Conservation (phyloP, 2,329 filamentous ascomycete genomes). For the Pyrenochaeta sp. region DNA sequence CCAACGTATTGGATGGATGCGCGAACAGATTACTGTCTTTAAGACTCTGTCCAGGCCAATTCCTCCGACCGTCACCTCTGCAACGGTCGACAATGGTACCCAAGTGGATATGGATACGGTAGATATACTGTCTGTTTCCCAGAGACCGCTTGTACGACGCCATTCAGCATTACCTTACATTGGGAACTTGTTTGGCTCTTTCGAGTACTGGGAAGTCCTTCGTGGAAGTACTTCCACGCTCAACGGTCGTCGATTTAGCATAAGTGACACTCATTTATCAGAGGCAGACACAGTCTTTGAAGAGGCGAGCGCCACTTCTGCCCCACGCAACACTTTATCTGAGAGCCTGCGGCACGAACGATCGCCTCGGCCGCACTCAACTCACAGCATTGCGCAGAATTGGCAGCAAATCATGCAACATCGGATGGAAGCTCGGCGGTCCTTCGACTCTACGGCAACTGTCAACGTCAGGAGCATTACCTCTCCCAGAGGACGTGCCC, state of each 20-base stretch:
- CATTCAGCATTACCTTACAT: constrained; percentile 7
- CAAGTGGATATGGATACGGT: constrained; percentile 1
- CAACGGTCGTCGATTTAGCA: constrained; percentile 7
- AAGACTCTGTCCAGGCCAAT: constrained; percentile 8
- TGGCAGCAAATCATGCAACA: constrained; percentile 12
- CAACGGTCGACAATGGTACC: constrained; percentile 10
- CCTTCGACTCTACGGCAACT: constrained; percentile 10
- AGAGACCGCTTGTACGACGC: constrained; percentile 1
- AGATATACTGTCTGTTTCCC: neutral
- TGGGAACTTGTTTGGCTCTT: constrained; percentile 3
- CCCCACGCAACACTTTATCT: neutral
- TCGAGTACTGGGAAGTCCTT: constrained; percentile 5
- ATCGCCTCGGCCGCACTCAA: constrained; percentile 12
- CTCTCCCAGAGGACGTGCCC: constrained; percentile 1
- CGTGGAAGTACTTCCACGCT: constrained; percentile 5
- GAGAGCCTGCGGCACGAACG: constrained; percentile 8
- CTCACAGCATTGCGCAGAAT: constrained; percentile 1
- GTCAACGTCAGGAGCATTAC: constrained; percentile 10
- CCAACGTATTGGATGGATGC: constrained; percentile 23
- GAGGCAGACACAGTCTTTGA: constrained; percentile 17
- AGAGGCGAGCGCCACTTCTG: constrained; percentile 3
- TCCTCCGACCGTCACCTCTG: constrained; percentile 3
- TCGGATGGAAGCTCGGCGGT: constrained; percentile 11
- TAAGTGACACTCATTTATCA: constrained; percentile 16
- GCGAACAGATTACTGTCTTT: constrained; percentile 26